Base-by-base conservation (phyloP, 352 stramenopile genomes). In the Pythium dissimile region DNA sequence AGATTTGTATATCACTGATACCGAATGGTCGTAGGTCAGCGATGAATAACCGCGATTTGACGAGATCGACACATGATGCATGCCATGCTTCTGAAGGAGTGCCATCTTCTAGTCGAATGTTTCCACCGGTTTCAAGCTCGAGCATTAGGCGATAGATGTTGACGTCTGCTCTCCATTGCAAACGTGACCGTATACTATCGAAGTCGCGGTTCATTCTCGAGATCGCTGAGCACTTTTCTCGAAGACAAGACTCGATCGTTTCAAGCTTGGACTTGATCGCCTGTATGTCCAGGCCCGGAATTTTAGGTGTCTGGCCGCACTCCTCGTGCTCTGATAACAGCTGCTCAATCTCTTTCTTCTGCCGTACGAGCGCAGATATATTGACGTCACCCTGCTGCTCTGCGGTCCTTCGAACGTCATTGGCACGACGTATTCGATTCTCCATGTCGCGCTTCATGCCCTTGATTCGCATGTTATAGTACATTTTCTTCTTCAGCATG, bases 401-500 rank as follows among this genome's bases (percentile, higher is more conserved):
- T 1, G 71, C 67, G 3, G 75, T 63, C 11, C 61, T 72, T 8
- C 77, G 73, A 21, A 84, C 72, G 12, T 53, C 59, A 11, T 89
- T 65, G 10, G 70, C 59, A 32, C 81, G 72, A 44, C 75, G 59
- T 53, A 89, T 72, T 55, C 73, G 54, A 49, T 72, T 58, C 59
- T 89, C 60, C 16, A 87, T 75, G 34, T 97, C 85, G 10, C 86
- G 63, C 46, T 96, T 94, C 50, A 97, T 91, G 9, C 77, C 81
- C 28, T 96, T 94, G 53, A 95, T 97, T 10, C 88, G 80, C 88
- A 97, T 97, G 71, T 97, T 97, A 69, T 97, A 97, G 73, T 97
- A 97, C 84, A 97, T 97, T 56, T 88, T 93, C 73, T 97, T 97
- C 69, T 97, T 97, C 55, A 96, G 80, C 80, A 96, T 96, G 0